Evolutionary conservation across 805 yeast genomes (phyloP).

Genomic region (Yarrowia sp.): DNA sequence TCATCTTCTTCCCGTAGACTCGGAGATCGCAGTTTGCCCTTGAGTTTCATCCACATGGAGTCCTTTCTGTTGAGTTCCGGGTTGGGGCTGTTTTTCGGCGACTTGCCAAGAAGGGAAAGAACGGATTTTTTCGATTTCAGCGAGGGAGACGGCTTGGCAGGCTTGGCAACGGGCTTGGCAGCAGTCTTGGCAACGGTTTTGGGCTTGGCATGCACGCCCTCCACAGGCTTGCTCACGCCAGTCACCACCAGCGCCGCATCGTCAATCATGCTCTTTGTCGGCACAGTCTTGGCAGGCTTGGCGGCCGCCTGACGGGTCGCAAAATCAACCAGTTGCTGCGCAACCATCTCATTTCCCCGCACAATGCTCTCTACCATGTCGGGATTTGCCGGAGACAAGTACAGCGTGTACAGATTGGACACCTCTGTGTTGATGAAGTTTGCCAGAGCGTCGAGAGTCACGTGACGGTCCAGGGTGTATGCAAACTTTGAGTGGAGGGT

Average conservation of each 20-base stretch:
- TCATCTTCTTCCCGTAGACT: slow-evolving; percentile 10
- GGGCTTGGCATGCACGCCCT: slow-evolving; percentile 14
- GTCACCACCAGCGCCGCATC: slow-evolving; percentile 8
- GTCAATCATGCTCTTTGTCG: slow-evolving; percentile 3
- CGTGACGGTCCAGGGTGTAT: slow-evolving; percentile 44
- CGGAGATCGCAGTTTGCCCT: slow-evolving; percentile 16
- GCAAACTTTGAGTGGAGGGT: slow-evolving; percentile 44
- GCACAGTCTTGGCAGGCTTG: slow-evolving; percentile 3
- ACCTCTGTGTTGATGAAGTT: slow-evolving; percentile 53
- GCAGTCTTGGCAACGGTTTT: background rate
- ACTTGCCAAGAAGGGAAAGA: slow-evolving; percentile 15
- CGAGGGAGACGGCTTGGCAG: slow-evolving; percentile 12
- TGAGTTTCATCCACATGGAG: slow-evolving; percentile 34
- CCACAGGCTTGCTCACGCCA: slow-evolving; percentile 7
- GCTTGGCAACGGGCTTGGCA: slow-evolving; percentile 1
- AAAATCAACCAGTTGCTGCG: slow-evolving; percentile 45
- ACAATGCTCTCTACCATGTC: slow-evolving; percentile 47
- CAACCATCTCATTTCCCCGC: slow-evolving; percentile 46
- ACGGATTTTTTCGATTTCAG: slow-evolving; percentile 24
- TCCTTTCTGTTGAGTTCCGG: slow-evolving; percentile 35
- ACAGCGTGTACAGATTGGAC: slow-evolving; percentile 50
- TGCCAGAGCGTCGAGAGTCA: slow-evolving; percentile 51
- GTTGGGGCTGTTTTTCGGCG: slow-evolving; percentile 33
- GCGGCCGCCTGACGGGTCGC: slow-evolving; percentile 41
- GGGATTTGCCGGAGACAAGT: slow-evolving; percentile 51